phyloP scores from a whole-genome alignment of 345 rosid species.

The Turritis glabra region DNA sequence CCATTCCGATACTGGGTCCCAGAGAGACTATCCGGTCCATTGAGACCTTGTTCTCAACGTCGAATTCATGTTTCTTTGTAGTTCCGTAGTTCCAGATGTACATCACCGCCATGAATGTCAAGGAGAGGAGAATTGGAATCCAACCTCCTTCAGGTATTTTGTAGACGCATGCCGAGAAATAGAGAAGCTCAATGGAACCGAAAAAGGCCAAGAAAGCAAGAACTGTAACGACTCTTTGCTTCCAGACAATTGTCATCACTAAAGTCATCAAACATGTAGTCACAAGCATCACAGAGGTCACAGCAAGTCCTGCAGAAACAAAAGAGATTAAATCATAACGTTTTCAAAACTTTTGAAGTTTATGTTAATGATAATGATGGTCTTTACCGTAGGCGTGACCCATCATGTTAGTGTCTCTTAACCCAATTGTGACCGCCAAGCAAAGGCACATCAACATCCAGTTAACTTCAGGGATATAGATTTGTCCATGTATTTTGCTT shows the following conservation, averaged over 20 bases:
- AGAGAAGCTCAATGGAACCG: slow-evolving; percentile 69
- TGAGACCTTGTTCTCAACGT: slow-evolving; percentile 75
- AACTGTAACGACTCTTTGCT: slow-evolving; percentile 47
- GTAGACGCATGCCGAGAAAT: slow-evolving; percentile 61
- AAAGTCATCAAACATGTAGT: slow-evolving; percentile 76
- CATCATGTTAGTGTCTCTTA: slow-evolving; percentile 65
- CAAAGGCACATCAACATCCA: slow-evolving; percentile 89
- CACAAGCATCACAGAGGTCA: slow-evolving; percentile 73
- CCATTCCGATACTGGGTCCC: slow-evolving; percentile 85
- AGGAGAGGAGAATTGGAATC: slow-evolving; percentile 69
- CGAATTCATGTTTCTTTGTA: slow-evolving; percentile 72
- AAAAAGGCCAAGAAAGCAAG: slow-evolving; percentile 54
- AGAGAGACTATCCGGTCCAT: slow-evolving; percentile 62
- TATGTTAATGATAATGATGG: not conserved
- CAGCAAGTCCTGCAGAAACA: slow-evolving; percentile 68
- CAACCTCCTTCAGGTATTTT: slow-evolving; percentile 82
- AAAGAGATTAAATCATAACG: not conserved
- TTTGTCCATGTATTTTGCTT: slow-evolving; percentile 73
- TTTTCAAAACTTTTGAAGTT: not conserved
- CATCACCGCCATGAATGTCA: slow-evolving; percentile 61
- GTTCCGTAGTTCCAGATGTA: slow-evolving; percentile 86
- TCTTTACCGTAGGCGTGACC: slow-evolving; percentile 82
- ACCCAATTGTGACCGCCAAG: slow-evolving; percentile 68
- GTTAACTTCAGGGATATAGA: slow-evolving; percentile 88
- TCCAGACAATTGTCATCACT: slow-evolving; percentile 71